These are phyloP conservation scores for Nannizzia gypsea DNA, from an alignment of 2,329 filamentous ascomycete genomes.

Conservation along the genomic window DNA sequence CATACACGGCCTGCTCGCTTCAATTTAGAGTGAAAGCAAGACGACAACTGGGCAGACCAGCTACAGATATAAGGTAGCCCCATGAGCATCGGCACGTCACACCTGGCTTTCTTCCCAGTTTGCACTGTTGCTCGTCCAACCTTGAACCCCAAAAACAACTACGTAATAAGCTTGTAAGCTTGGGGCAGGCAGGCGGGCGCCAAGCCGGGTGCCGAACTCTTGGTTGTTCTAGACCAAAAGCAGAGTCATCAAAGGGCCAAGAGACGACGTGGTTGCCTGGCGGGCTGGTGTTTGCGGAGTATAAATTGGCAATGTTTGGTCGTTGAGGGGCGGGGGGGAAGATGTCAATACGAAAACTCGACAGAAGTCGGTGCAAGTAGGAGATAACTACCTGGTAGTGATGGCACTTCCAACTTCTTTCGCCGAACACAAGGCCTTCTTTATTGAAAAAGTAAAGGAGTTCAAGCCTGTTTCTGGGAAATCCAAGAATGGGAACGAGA, in stretches of 20 bases:
- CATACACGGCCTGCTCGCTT: not conserved
- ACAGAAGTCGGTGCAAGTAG: not conserved
- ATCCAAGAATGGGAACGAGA: not conserved
- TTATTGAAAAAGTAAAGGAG: not conserved
- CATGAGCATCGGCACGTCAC: not conserved
- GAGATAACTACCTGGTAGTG: too few relatives aligned
- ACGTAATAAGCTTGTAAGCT: not conserved
- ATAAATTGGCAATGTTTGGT: too few relatives aligned
- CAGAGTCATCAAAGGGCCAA: not conserved
- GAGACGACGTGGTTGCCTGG: not conserved
- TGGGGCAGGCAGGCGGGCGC: not conserved
- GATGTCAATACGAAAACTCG: not conserved
- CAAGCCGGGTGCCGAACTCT: not conserved
- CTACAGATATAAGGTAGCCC: not conserved
- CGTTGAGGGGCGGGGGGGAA: too few relatives aligned
- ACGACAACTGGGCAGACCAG: not conserved
- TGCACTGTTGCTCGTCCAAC: not conserved
- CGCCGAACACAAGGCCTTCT: not conserved
- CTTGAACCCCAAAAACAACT: not conserved
- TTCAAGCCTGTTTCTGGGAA: not conserved
- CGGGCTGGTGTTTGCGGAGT: not conserved
- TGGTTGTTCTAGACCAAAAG: not conserved
- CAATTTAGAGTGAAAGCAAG: not conserved
- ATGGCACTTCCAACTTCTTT: not conserved
- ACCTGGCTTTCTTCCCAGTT: not conserved